Conservation (phyloP, 768 basidiomycete genomes). For the Hygrocybe punicea region DNA sequence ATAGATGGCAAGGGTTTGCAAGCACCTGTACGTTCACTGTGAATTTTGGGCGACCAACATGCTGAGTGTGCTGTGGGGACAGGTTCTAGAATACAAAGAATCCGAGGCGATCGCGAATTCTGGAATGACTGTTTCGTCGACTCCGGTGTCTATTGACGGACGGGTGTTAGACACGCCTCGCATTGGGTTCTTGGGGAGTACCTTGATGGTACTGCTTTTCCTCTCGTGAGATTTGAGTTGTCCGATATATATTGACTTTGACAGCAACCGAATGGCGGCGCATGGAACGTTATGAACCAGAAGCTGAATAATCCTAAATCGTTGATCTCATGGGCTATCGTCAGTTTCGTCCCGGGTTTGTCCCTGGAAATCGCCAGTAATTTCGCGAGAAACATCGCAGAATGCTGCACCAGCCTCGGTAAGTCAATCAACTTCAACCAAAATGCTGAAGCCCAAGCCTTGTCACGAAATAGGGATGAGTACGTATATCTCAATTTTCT, state of each 20-base stretch:
- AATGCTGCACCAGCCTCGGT: conserved; percentile 12
- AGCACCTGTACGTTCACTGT: conserved; percentile 7
- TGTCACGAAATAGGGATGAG: conserved; percentile 14
- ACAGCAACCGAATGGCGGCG: conserved; percentile 24
- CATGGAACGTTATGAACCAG: conserved; percentile 28
- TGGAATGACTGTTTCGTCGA: conserved; percentile 14
- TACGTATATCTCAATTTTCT: conserved; percentile 1
- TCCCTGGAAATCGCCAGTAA: not conserved
- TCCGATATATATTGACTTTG: not conserved
- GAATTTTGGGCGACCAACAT: not conserved
- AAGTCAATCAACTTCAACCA: not conserved
- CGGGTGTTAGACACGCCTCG: conserved; percentile 15
- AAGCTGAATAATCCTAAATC: conserved; percentile 13
- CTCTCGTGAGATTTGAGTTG: not conserved
- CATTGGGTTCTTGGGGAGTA: conserved; percentile 10
- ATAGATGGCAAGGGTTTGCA: not conserved
- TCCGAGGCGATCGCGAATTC: conserved; percentile 12
- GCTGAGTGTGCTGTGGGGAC: not conserved
- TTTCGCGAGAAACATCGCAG: not conserved
- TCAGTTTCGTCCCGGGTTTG: conserved; percentile 11
- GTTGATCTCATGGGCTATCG: conserved; percentile 21
- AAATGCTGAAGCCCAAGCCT: not conserved
- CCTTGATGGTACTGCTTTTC: not conserved
- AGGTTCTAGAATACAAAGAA: conserved; percentile 13
- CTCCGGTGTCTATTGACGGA: conserved; percentile 11